Evolutionary conservation across 805 yeast species (phyloP), one percentile per base, ranked within the genome.

Genomic region (Wickerhamomyces tratensis): DNA sequence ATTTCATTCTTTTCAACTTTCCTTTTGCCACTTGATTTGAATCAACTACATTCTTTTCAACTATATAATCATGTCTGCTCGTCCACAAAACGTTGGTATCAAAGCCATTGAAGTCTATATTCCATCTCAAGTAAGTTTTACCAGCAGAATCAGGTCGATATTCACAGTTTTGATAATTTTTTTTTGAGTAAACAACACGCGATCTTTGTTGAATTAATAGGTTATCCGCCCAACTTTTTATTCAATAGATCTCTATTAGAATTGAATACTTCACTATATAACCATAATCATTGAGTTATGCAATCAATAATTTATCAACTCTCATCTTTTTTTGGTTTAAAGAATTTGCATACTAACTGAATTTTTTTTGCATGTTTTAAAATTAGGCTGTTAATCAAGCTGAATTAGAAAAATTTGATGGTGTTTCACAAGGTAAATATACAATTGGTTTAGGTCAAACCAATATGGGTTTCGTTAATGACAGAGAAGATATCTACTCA

Each of bases 361-460:
- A 30, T 30, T n/a, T 27, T n/a, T 27, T 27, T 10, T 8, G 10
- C 30, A 2, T 27, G 10, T 8, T 27, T 27, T 27, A 10, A 8
- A 27, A 27, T 13, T 53, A 71, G 71, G 79, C 69, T 54, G 97
- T 93, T 47, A 82, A 76, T 71, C 98, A 93, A 70, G 69, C 80
- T 39, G 98, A 86, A 43, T 71, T 93, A 52, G 99, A 93, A 65
- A 68, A 73, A 50, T 79, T 68, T 56, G 95, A 89, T 62, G 86
- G 84, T 44, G 89, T 91, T 47, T 77, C 98, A 25, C 70, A 84
- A 43, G 99, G 99, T 46, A 93, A 93, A 65, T 93, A 88, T 75
- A 93, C 99, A 61, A 91, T 93, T 64, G 99, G 99, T 40, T 75
- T 93, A 47, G 99, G 99, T 50, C 98, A 93, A 72, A 91, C 96